phyloP scores from a whole-genome alignment of 495 filamentous ascomycete genomes.

The Cryomyces antarcticus region DNA sequence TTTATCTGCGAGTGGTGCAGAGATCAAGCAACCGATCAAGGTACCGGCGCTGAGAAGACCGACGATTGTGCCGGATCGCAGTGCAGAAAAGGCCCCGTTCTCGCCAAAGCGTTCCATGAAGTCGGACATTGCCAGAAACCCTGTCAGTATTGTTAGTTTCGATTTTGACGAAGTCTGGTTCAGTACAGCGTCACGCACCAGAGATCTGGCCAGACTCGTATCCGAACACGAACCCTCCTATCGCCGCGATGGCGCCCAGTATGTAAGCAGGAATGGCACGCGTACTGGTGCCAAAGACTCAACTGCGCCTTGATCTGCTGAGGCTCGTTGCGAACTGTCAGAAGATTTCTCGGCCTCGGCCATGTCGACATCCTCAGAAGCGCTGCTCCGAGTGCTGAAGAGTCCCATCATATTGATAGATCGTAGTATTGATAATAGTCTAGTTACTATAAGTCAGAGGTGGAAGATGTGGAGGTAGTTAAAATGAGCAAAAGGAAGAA shows the following conservation, averaged over 20 bases:
- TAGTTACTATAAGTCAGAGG: too few species aligned
- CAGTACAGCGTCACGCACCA: too few species aligned
- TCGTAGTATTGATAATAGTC: too few species aligned
- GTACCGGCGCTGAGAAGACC: constrained; percentile 17
- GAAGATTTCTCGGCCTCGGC: too few species aligned
- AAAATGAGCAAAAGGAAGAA: too few species aligned
- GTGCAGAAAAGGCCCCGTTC: constrained; percentile 7
- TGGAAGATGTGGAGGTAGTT: too few species aligned
- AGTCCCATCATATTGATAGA: too few species aligned
- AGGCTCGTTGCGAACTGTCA: too few species aligned
- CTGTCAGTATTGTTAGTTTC: constrained; percentile 13
- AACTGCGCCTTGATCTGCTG: too few species aligned
- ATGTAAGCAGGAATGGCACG: constrained; percentile 14
- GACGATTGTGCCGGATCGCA: constrained; percentile 11
- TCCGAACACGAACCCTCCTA: constrained; percentile 16
- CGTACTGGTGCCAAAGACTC: constrained; percentile 4
- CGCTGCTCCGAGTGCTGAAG: too few species aligned
- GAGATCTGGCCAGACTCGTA: constrained; percentile 10
- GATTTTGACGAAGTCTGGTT: too few species aligned
- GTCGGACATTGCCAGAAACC: constrained; percentile 15
- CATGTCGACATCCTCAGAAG: too few species aligned
- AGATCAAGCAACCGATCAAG: constrained; percentile 11
- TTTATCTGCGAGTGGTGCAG: constrained; percentile 14
- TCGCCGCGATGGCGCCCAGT: constrained; percentile 12
- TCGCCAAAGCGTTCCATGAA: constrained; percentile 12